These are phyloP conservation scores for Solanum medicagineum DNA, from an alignment of 257 asterid species.

Conservation along the genomic window DNA sequence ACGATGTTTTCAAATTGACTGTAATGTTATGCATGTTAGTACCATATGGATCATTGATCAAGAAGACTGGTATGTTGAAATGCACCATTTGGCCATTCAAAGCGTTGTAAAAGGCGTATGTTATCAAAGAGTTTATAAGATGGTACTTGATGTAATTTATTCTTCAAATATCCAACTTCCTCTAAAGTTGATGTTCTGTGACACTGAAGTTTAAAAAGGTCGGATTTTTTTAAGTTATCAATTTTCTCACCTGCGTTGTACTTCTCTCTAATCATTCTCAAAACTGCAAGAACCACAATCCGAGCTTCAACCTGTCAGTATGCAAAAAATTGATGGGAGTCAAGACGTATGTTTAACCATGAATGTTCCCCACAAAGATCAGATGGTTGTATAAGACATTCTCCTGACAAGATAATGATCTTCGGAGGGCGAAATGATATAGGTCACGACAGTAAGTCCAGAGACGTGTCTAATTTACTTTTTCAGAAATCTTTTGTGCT, in stretches of 20 bases:
- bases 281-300: conserved; percentile 78
- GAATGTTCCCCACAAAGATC: background rate
- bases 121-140: background rate
- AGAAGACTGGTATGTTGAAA: background rate
- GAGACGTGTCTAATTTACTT: background rate
- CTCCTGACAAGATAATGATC: background rate
- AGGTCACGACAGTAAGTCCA: background rate
- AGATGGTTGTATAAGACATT: background rate
- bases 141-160: background rate
- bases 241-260: conserved; percentile 39
- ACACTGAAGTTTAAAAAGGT: background rate
- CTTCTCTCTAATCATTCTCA: conserved; percentile 77
- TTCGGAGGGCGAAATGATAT: background rate
- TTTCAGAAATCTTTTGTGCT: background rate
- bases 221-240: background rate
- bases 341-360: background rate
- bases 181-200: background rate
- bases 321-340: background rate
- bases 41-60: background rate
- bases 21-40: background rate
- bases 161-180: background rate
- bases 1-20: background rate
- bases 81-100: background rate
- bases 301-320: conserved; percentile 77
- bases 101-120: background rate